phyloP scores from a whole-genome alignment of 1,284 basidiomycete species.

The Afroboletus lepidellus region DNA sequence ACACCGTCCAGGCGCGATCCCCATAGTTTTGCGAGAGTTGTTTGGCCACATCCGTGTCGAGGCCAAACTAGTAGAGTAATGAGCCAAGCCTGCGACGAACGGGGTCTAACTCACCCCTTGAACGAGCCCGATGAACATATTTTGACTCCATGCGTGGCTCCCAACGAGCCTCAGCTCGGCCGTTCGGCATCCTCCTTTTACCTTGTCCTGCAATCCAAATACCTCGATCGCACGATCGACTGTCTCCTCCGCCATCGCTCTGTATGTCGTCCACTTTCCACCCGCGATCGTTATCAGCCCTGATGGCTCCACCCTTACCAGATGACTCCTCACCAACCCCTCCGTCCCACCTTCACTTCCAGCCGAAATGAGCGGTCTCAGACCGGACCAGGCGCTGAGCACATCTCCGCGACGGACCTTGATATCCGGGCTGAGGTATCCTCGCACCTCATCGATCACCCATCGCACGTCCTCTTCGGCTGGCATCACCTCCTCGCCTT shows the following conservation, averaged over 20 bases:
- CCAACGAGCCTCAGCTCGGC: constrained; percentile 83
- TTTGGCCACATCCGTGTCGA: constrained; percentile 90
- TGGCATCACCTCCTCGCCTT: constrained; percentile 73
- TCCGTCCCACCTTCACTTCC: constrained; percentile 67
- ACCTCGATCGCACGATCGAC: constrained; percentile 86
- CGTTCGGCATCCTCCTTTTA: constrained; percentile 73
- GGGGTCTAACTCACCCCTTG: constrained; percentile 63
- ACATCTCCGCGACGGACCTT: constrained; percentile 95
- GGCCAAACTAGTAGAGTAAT: constrained; percentile 60
- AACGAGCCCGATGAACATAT: constrained; percentile 96
- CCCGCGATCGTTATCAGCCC: constrained; percentile 95
- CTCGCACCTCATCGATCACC: constrained; percentile 90
- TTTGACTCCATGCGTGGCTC: constrained; percentile 92
- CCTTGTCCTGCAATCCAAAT: constrained; percentile 62
- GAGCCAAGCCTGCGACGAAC: background rate
- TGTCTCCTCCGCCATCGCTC: constrained; percentile 95
- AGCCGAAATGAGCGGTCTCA: constrained; percentile 88
- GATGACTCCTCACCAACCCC: constrained; percentile 90
- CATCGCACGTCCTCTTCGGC: constrained; percentile 95
- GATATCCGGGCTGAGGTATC: constrained; percentile 91
- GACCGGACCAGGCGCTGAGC: constrained; percentile 92
- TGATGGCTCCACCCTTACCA: constrained; percentile 80
- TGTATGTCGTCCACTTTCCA: constrained; percentile 98
- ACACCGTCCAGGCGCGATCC: constrained; percentile 95
- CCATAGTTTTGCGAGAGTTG: constrained; percentile 95